A percentile compares a stretch with the other conserved stretches of the same genome.
These are phyloP conservation scores for Rhizoclosmatium globosum DNA, from an alignment of 192 early-diverging fungal species.

Conservation along the genomic window DNA sequence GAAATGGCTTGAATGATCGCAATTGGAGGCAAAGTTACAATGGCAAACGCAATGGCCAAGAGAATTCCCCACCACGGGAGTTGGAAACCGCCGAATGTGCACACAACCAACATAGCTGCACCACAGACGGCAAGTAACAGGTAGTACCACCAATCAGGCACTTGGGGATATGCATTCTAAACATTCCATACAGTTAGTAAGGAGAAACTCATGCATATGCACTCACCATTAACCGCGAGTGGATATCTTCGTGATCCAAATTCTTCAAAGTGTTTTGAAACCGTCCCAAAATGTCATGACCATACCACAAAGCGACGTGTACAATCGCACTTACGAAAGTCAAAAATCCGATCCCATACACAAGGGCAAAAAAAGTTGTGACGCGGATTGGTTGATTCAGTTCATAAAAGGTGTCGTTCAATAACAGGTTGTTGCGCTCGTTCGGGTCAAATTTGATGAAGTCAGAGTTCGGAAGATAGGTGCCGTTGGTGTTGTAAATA, in stretches of 20 bases:
- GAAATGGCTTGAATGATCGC: constrained; percentile 86
- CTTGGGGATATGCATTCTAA: constrained; percentile 64
- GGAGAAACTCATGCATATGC: background rate
- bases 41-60: constrained; percentile 33
- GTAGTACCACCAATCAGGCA: constrained; percentile 71
- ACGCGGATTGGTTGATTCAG: background rate
- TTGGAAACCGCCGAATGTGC: constrained; percentile 53
- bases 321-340: constrained; percentile 2
- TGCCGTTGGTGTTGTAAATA: constrained; percentile 4
- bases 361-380: background rate
- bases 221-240: constrained; percentile 67
- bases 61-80: constrained; percentile 80
- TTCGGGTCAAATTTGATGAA: background rate
- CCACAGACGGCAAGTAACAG: constrained; percentile 47
- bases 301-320: constrained; percentile 19
- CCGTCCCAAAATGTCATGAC: constrained; percentile 6
- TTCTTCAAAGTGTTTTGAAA: constrained; percentile 1
- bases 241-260: constrained; percentile 58
- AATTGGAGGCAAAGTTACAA: constrained; percentile 53
- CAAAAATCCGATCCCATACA: background rate
- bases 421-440: background rate
- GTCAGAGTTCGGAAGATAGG: background rate
- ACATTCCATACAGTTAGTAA: constrained; percentile 10
- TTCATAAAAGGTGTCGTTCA: constrained; percentile 23
- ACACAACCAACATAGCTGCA: background rate